phyloP scores from a whole-genome alignment of 2,329 filamentous ascomycete genomes.

The Dothideomycetes sp. region DNA sequence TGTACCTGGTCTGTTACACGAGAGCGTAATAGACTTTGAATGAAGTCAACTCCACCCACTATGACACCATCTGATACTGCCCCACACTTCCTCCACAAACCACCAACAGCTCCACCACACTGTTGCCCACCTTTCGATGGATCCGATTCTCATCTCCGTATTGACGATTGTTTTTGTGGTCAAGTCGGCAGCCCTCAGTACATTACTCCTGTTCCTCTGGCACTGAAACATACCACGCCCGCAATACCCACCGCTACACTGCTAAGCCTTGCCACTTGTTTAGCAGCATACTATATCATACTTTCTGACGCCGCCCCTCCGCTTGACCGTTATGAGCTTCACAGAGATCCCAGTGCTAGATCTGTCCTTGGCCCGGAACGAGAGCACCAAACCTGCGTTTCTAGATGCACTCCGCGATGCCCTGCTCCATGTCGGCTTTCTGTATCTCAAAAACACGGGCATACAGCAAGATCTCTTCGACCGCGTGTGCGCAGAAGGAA shows the following conservation, averaged over 20 bases:
- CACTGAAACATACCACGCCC: no score
- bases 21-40: not conserved
- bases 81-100: no score
- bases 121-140: no score
- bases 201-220: constrained; percentile 3
- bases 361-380: constrained; percentile 53
- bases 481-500: constrained; percentile 56
- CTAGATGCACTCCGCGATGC: constrained; percentile 61
- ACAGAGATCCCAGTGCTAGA: constrained; percentile 68
- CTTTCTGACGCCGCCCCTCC: no score
- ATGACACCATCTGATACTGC: no score
- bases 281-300: no score
- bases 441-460: constrained; percentile 74
- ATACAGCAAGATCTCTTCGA: constrained; percentile 55
- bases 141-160: constrained; percentile 1
- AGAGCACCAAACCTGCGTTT: constrained; percentile 60
- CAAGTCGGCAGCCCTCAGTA: constrained; percentile 1
- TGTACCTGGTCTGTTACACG: not conserved
- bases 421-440: constrained; percentile 75
- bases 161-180: constrained; percentile 2
- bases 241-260: no score
- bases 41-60: not conserved
- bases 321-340: constrained; percentile 45
- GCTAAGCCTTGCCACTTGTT: no score
- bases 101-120: no score